Base-by-base conservation (phyloP, 2,329 filamentous ascomycete species). In the Hawksworthiomyces lignivorus region DNA sequence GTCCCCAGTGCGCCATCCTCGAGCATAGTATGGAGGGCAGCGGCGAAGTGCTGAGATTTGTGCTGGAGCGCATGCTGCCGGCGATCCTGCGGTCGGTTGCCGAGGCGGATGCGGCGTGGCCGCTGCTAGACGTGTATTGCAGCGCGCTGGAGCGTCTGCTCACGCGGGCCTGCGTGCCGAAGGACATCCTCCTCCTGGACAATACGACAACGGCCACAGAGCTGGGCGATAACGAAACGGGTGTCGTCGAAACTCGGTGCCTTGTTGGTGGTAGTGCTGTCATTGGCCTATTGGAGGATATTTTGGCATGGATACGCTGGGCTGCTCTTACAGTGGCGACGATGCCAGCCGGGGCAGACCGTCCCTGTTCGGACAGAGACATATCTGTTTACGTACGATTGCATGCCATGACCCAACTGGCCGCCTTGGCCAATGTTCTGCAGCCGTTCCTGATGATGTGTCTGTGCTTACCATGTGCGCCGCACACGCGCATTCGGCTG, bases 1-100 rank as follows among this genome's bases (percentile, higher is more conserved):
- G 52, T 6, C 63, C 69, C 6, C 70, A 77, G 50, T 56, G 62
- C 21, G 50, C 44, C 5, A 67, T 77, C 38, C 50, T 79, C 17
- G 57, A 57, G 27, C 61, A 61, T 41, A 71, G 70, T n/a, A 68
- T 77, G 67, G 58, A 54, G n/a, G 62, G 70, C 30, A 35, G 47
- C 6, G n/a, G 27, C 17, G 51, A 62, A 27, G 63, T 79, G 19
- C 52, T 67, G 33, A 54, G 55, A 0, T 79, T 78, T 48, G 56
- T 73, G 43, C 41, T 77, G 21, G 57, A 60, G 21, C 69, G 63
- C 36, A 77, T 79, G 70, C 49, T 80, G 3, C 74, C 75, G 0
- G 68, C 72, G n/a, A 62, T 73, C 5, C 54, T 77, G 11, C 59
- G 53, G 33, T 63, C 68, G 1, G 59, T 61, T 0, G 51, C 60